phyloP scores from a whole-genome alignment of 2,329 filamentous ascomycete species.

The Exophiala aquamarina region DNA sequence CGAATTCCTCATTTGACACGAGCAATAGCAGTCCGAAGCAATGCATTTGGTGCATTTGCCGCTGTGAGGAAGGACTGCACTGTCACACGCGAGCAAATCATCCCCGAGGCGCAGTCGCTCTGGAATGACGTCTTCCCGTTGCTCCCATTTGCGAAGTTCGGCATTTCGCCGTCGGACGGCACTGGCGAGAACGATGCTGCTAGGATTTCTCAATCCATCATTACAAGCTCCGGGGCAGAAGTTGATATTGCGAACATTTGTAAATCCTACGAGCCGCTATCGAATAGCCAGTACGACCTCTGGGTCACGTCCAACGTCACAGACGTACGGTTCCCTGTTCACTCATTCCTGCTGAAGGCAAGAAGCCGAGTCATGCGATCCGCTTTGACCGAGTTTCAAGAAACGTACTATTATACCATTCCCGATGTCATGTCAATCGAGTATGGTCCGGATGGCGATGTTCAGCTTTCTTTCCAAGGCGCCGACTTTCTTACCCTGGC shows the following conservation, averaged over 20 bases:
- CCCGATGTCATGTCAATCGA: conserved; percentile 62
- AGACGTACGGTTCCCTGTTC: conserved; percentile 72
- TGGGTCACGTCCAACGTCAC: conserved; percentile 60
- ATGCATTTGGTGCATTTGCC: conserved; percentile 84
- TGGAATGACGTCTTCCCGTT: conserved; percentile 73
- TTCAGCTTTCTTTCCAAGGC: conserved; percentile 64
- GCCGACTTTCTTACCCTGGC: conserved; percentile 77
- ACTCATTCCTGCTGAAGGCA: conserved; percentile 75
- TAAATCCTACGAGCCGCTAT: conserved; percentile 25
- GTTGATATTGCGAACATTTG: conserved; percentile 36
- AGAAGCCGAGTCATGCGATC: conserved; percentile 69
- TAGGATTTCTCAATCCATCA: conserved; percentile 41
- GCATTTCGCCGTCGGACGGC: conserved; percentile 45
- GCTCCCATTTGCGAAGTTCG: conserved; percentile 65
- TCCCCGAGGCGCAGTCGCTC: conserved; percentile 65
- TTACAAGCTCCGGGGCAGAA: conserved; percentile 48
- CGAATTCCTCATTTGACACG: conserved; percentile 85
- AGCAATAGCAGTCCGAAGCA: conserved; percentile 80
- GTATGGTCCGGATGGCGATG: conserved; percentile 50
- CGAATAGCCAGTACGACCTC: conserved; percentile 33
- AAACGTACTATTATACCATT: conserved; percentile 55
- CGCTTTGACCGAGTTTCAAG: conserved; percentile 59
- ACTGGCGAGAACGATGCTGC: conserved; percentile 31
- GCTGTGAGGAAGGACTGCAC: conserved; percentile 82
- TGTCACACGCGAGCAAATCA: conserved; percentile 71